Evolutionary conservation across 371 early-diverging fungal species (phyloP).

Genomic region (Edhazardia aedis): DNA sequence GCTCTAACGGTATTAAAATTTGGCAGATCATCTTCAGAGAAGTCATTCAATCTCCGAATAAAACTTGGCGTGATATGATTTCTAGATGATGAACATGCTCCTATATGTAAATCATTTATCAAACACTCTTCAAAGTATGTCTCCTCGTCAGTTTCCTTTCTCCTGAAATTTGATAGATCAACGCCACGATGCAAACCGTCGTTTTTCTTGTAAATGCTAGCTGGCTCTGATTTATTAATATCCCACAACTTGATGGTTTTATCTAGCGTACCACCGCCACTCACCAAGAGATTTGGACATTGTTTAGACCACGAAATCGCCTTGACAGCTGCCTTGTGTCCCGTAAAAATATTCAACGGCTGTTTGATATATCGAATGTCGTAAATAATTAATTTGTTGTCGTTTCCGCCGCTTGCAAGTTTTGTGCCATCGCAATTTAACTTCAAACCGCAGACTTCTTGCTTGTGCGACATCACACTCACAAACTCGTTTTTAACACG

Average conservation of each 20-base stretch:
- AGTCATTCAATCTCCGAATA: too few species aligned
- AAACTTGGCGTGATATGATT: too few species aligned
- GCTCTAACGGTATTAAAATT: too few species aligned
- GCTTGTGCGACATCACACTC: slow-evolving; percentile 24
- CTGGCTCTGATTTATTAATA: slow-evolving; percentile 3
- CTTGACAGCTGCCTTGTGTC: slow-evolving; percentile 47
- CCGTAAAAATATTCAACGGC: slow-evolving; percentile 4
- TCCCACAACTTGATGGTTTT: slow-evolving; percentile 44
- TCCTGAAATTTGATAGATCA: too few species aligned
- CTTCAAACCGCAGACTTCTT: slow-evolving; percentile 46
- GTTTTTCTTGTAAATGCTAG: too few species aligned
- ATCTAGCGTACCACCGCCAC: slow-evolving; percentile 47
- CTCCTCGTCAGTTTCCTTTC: too few species aligned
- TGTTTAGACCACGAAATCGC: slow-evolving; percentile 36
- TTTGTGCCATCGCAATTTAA: slow-evolving; percentile 15
- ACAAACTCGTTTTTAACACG: slow-evolving; percentile 5
- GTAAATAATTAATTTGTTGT: slow-evolving; percentile 42
- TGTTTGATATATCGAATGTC: slow-evolving; percentile 23
- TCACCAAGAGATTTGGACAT: slow-evolving; percentile 21
- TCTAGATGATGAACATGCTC: too few species aligned
- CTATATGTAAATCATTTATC: too few species aligned
- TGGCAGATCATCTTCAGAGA: too few species aligned
- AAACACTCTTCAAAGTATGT: too few species aligned
- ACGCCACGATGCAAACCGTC: too few species aligned
- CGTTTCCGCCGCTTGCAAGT: slow-evolving; percentile 46